Conservation (phyloP, 129 eudicot genomes). For the Oenanthe sinensis region DNA sequence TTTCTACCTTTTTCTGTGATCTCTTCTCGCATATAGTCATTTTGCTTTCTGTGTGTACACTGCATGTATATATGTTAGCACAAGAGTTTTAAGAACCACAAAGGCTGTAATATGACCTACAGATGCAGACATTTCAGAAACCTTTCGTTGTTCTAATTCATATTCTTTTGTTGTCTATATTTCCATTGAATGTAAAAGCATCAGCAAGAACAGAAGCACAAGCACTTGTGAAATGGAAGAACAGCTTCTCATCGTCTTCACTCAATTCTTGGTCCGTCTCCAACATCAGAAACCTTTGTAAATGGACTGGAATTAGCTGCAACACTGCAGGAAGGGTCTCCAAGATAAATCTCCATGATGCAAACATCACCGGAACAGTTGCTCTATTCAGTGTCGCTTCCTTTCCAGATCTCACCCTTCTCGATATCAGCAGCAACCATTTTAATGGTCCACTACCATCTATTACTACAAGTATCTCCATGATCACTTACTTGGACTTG, state of each 20-base stretch:
- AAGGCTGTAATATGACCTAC: slow-evolving; percentile 8
- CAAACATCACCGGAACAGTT: slow-evolving; percentile 49
- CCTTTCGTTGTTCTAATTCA: slow-evolving; percentile 16
- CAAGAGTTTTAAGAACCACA: slow-evolving; percentile 5
- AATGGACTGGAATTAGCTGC: slow-evolving; percentile 69
- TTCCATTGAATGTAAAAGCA: slow-evolving; percentile 30
- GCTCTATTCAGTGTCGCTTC: slow-evolving; percentile 35
- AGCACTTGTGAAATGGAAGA: slow-evolving; percentile 66
- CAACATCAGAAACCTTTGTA: slow-evolving; percentile 49
- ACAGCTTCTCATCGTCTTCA: slow-evolving; percentile 37
- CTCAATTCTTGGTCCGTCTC: slow-evolving; percentile 60
- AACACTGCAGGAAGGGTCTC: slow-evolving; percentile 32
- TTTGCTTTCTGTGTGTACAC: not conserved
- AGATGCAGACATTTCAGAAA: slow-evolving; percentile 32
- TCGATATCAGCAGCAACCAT: slow-evolving; percentile 35
- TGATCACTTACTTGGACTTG: slow-evolving; percentile 50
- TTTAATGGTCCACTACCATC: slow-evolving; percentile 56
- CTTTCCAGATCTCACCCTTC: slow-evolving; percentile 52
- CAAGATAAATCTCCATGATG: slow-evolving; percentile 29
- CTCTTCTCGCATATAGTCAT: not conserved
- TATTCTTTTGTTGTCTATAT: slow-evolving; percentile 27
- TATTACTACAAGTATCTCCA: slow-evolving; percentile 42
- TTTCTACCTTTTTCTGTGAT: not conserved
- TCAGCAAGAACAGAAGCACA: slow-evolving; percentile 60
- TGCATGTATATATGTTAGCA: not conserved